Evolutionary conservation across 1,139 yeast species (phyloP), one percentile per base, ranked within the genome.

Genomic region (Geotrichum candidum): DNA sequence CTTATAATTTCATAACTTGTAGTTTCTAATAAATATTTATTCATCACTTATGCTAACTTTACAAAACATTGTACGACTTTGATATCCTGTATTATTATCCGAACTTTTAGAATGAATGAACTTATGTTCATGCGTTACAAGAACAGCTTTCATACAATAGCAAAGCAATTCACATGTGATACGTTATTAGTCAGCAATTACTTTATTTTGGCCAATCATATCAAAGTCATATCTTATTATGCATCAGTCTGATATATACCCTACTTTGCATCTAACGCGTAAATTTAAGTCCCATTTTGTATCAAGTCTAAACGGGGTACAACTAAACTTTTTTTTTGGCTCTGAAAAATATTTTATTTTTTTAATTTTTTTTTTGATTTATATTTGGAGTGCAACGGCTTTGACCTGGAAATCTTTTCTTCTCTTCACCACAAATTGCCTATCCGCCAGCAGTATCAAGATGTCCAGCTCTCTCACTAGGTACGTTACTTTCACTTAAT

Each of bases 401-500:
- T 18, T 41, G 48, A 3, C 48, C 10, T 41, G 48, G 18, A n/a
- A 41, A 41, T n/a, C 6, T n/a, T n/a, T 41, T 41, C 22, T n/a
- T 41, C 18, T 9, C 48, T 41, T 15, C 22, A n/a, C 48, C 18
- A 41, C 48, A 23, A 41, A 41, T 41, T 23, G 18, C 9, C 18
- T 41, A 41, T 41, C 48, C 6, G 22, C 22, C 56, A 38, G 50
- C 51, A 35, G 31, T 25, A 31, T 23, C 35, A 57, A 22, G 22
- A 54, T 55, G 61, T 59, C 57, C 35, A 35, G 23, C 35, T 54
- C 61, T 35, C 46, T 59, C 10, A 59, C 61, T 9, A 59, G 61
- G 61, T 59, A 56, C 11, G 53, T 50, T n/a, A 9, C 13, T 31
- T n/a, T 13, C 23, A 9, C 15, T 11, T 10, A 11, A 7, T n/a